Conservation (phyloP, 78 protist genomes). For the Protostelium mycophagum region DNA sequence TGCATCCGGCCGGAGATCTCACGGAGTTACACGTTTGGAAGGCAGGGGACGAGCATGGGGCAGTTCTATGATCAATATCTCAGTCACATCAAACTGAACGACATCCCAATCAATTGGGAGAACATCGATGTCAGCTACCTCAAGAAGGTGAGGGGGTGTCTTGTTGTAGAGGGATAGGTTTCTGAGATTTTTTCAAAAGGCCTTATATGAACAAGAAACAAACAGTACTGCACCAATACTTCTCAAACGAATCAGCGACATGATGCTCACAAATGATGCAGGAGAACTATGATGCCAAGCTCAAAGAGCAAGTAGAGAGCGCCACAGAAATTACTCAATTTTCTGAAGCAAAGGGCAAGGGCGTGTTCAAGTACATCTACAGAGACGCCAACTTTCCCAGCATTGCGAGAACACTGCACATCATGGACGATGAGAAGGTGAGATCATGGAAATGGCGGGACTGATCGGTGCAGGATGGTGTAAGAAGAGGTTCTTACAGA, state of each 20-base stretch:
- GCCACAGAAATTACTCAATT: too few relatives aligned
- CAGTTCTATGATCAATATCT: slow-evolving; percentile 47
- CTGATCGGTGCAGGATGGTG: background rate
- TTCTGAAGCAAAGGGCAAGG: background rate
- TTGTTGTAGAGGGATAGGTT: background rate
- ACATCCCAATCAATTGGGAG: background rate
- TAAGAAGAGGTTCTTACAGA: background rate
- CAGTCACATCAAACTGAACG: slow-evolving; percentile 26
- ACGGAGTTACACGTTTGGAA: slow-evolving; percentile 71
- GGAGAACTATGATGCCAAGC: slow-evolving; percentile 20
- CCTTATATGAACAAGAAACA: slow-evolving; percentile 4
- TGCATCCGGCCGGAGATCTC: slow-evolving; percentile 84
- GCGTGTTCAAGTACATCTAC: background rate
- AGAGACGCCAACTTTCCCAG: background rate
- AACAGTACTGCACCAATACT: background rate
- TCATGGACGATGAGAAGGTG: slow-evolving; percentile 1
- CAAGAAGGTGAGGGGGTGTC: too few relatives aligned
- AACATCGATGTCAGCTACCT: background rate
- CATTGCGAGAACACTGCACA: background rate
- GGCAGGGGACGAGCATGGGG: slow-evolving; percentile 59
- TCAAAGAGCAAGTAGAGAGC: slow-evolving; percentile 2
- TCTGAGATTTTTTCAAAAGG: background rate
- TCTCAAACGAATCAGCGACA: background rate
- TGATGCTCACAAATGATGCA: background rate
- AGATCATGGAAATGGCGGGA: background rate